These are phyloP conservation scores for Eutrema yunnanense DNA, from an alignment of 345 rosid species.

Conservation along the genomic window DNA sequence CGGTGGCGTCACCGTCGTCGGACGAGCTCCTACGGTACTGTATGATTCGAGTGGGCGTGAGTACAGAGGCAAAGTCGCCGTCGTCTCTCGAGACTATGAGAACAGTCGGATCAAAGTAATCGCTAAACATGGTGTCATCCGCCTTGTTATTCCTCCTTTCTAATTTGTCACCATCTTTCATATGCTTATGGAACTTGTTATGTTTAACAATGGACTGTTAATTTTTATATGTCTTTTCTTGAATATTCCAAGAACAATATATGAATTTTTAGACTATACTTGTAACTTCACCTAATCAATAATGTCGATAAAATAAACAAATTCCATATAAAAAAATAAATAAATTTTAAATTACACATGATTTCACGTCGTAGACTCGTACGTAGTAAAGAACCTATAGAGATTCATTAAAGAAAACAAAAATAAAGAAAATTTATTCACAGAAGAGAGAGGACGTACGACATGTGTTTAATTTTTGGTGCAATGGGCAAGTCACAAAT, in stretches of 20 bases:
- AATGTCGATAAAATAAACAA: not conserved
- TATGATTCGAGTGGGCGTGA: slow-evolving; percentile 6
- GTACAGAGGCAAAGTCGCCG: slow-evolving; percentile 5
- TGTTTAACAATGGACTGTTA: not conserved
- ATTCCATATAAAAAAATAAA: not conserved
- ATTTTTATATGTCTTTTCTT: not conserved
- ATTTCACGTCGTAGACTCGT: not conserved
- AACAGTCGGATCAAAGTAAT: not conserved
- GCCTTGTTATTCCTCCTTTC: slow-evolving; percentile 6
- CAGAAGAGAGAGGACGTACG: not conserved
- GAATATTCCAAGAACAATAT: not conserved
- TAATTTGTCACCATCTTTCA: not conserved
- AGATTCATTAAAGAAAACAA: not conserved
- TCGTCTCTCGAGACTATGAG: not conserved
- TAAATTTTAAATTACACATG: not conserved
- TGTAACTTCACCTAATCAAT: too few relatives aligned
- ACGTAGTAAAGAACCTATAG: not conserved
- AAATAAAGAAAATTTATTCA: not conserved
- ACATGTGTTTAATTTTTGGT: too few relatives aligned
- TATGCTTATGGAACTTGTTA: not conserved
- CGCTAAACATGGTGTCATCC: slow-evolving; percentile 19
- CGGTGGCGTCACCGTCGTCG: slow-evolving; percentile 3
- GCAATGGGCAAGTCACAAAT: too few relatives aligned
- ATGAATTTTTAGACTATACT: not conserved
- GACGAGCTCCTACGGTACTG: not conserved